Conservation (phyloP, 192 early-diverging fungal species). For the Hyaloraphidium curvatum region DNA sequence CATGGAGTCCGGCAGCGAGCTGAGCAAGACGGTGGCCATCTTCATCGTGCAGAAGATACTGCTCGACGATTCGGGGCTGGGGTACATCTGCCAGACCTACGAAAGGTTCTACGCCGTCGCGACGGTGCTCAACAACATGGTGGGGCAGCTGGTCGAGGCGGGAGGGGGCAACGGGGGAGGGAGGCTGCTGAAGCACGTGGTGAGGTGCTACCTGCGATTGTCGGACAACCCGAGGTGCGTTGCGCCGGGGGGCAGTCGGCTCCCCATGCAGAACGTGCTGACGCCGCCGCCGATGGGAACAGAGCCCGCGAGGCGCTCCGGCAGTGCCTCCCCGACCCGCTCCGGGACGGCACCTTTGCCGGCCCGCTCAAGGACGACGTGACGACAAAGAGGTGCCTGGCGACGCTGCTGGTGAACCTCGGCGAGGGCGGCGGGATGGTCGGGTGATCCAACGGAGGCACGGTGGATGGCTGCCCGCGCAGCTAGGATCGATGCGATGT, state of each 20-base stretch:
- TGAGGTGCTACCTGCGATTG: slow-evolving; percentile 78
- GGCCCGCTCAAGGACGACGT: slow-evolving; percentile 72
- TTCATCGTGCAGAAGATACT: slow-evolving; percentile 98
- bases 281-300: not conserved
- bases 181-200: slow-evolving; percentile 83
- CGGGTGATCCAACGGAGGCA: too few species aligned
- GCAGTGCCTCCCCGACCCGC: slow-evolving; percentile 70
- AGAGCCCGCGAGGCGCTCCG: slow-evolving; percentile 75
- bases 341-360: slow-evolving; percentile 74
- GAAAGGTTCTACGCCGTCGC: slow-evolving; percentile 86
- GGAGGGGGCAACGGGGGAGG: slow-evolving; percentile 31
- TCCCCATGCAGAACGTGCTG: not conserved
- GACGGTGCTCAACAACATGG: slow-evolving; percentile 87
- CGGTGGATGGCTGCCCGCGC: too few species aligned
- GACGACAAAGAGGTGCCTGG: slow-evolving; percentile 66
- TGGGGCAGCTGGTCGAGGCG: slow-evolving; percentile 69
- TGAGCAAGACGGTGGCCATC: slow-evolving; percentile 94
- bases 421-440: too few species aligned
- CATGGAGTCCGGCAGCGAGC: slow-evolving; percentile 92
- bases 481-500: too few species aligned
- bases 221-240: slow-evolving; percentile 56
- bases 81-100: slow-evolving; percentile 75
- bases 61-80: slow-evolving; percentile 76
- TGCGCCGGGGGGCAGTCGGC: not conserved
- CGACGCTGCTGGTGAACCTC: slow-evolving; percentile 40